Conservation (phyloP, 768 basidiomycete species). For the Collybia sordida region DNA sequence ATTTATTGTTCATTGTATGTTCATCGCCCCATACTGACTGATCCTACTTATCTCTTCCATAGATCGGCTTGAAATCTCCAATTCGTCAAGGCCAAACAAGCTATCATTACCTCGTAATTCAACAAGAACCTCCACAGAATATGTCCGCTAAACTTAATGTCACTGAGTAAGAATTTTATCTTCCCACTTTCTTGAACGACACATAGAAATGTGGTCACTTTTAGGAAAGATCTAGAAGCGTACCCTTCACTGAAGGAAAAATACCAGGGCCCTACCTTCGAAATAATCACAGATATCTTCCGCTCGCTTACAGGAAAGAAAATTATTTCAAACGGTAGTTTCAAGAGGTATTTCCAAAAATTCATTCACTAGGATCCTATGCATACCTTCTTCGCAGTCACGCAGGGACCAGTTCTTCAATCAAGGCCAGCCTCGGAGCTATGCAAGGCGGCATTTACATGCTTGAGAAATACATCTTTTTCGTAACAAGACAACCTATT, state of each 20-base stretch:
- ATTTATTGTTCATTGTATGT: constrained; percentile 91
- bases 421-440: constrained; percentile 98
- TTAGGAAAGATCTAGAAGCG: constrained; percentile 72
- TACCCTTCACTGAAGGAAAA: constrained; percentile 87
- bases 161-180: constrained; percentile 63
- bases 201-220: constrained; percentile 1
- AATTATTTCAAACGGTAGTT: constrained; percentile 82
- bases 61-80: constrained; percentile 90
- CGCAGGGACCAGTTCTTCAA: constrained; percentile 86
- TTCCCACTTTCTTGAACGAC: not conserved
- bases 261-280: constrained; percentile 93
- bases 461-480: constrained; percentile 97
- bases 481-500: constrained; percentile 93
- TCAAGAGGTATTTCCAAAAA: constrained; percentile 63
- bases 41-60: constrained; percentile 7
- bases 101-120: constrained; percentile 98
- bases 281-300: constrained; percentile 93
- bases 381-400: constrained; percentile 34
- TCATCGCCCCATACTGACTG: not conserved
- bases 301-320: constrained; percentile 89
- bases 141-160: constrained; percentile 94
- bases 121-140: constrained; percentile 93
- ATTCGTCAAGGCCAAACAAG: constrained; percentile 98
- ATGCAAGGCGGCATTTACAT: constrained; percentile 96
- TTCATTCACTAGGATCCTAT: not conserved